Percentiles rank a stretch among this genome's conserved stretches.
Evolutionary conservation across 495 filamentous ascomycete genomes (phyloP).

Genomic region (Achaetomiella virescens): DNA sequence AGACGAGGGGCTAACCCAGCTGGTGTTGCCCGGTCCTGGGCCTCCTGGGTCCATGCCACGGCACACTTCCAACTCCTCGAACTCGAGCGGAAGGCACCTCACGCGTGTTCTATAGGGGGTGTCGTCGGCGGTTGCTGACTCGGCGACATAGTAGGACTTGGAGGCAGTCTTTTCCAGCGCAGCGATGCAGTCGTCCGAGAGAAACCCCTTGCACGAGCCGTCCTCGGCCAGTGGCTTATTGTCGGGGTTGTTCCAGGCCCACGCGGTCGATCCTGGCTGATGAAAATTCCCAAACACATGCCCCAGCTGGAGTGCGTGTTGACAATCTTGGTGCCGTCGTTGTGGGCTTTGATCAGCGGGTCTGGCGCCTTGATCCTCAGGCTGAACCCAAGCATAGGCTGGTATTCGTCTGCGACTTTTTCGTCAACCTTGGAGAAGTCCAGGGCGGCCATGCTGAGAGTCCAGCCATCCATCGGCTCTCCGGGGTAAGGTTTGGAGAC

Average conservation of each 20-base stretch:
- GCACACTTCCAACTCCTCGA: slow-evolving; percentile 2
- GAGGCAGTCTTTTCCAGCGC: not conserved
- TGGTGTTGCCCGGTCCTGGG: not conserved
- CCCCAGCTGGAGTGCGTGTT: slow-evolving; percentile 9
- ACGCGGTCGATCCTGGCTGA: no score
- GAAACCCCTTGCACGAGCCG: slow-evolving; percentile 10
- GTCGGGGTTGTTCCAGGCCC: slow-evolving; percentile 13
- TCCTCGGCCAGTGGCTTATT: slow-evolving; percentile 6
- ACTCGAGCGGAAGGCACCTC: not conserved
- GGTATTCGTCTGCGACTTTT: not conserved
- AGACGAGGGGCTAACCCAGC: not conserved
- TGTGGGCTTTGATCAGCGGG: not conserved
- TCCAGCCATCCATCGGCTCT: slow-evolving; percentile 10
- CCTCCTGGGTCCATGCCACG: not conserved
- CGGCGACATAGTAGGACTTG: not conserved
- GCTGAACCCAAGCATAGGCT: slow-evolving; percentile 8
- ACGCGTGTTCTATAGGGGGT: not conserved
- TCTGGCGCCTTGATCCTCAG: slow-evolving; percentile 3
- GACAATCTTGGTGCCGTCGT: slow-evolving; percentile 4
- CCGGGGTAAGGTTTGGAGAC: slow-evolving; percentile 12
- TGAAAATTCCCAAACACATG: slow-evolving; percentile 12
- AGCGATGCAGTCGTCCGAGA: slow-evolving; percentile 8
- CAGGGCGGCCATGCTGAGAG: slow-evolving; percentile 1
- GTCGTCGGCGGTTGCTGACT: not conserved
- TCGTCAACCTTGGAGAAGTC: not conserved